phyloP scores from a whole-genome alignment of 2,329 filamentous ascomycete species.

The Colletotrichum euphorbiae region DNA sequence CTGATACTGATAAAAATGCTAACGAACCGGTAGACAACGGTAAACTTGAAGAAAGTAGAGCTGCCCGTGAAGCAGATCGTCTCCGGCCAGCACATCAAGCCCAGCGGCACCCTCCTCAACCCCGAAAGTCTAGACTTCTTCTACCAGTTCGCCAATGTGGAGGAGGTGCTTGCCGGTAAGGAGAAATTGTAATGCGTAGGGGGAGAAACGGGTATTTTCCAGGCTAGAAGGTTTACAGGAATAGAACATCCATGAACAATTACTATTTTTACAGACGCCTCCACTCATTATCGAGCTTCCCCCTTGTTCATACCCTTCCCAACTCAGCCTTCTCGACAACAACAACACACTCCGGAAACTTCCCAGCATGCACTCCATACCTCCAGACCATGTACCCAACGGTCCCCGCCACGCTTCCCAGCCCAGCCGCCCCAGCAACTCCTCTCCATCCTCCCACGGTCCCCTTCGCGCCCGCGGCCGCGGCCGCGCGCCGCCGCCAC shows the following conservation, averaged over 20 bases:
- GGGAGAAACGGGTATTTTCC: neutral
- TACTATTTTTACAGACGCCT: neutral
- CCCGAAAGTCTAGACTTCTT: constrained; percentile 81
- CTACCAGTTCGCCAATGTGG: constrained; percentile 81
- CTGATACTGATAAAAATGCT: constrained; percentile 28
- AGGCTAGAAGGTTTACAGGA: neutral
- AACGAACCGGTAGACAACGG: constrained; percentile 69
- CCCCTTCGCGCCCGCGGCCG: constrained; percentile 40
- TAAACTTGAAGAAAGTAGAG: constrained; percentile 89
- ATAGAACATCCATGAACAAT: neutral
- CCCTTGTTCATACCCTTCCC: constrained; percentile 26
- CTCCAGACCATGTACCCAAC: constrained; percentile 62
- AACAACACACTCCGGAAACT: constrained; percentile 47
- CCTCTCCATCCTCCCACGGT: constrained; percentile 52
- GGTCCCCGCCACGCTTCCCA: constrained; percentile 63
- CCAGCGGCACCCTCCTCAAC: constrained; percentile 81
- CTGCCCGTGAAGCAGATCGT: constrained; percentile 87
- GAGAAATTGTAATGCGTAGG: constrained; percentile 58
- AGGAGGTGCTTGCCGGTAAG: constrained; percentile 63
- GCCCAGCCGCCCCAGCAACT: constrained; percentile 56
- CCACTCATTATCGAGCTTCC: neutral
- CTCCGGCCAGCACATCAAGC: constrained; percentile 77
- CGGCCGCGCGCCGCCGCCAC: too few species aligned
- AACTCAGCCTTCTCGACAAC: constrained; percentile 23
- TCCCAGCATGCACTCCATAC: constrained; percentile 59